A percentile compares a stretch with the other conserved stretches of the same genome.
These are phyloP conservation scores for Lepidium aucheri DNA, from an alignment of 345 rosid species.

Conservation along the genomic window DNA sequence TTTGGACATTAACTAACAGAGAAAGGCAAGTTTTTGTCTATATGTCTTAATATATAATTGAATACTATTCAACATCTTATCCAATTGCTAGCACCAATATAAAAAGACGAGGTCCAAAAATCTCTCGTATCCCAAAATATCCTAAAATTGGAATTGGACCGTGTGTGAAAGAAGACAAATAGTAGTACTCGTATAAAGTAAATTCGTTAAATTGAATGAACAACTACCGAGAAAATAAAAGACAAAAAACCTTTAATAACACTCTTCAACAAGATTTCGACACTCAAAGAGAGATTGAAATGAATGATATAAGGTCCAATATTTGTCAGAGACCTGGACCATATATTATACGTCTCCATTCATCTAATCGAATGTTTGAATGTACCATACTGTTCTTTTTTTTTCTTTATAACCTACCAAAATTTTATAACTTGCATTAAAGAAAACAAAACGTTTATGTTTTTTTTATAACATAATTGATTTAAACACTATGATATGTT, in stretches of 20 bases:
- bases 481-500: too few relatives aligned
- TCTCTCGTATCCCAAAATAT: conserved; percentile 16
- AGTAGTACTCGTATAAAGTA: not conserved
- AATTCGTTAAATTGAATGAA: not conserved
- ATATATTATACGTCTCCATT: not conserved
- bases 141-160: not conserved
- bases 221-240: not conserved
- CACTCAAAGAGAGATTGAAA: not conserved
- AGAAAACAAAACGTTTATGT: too few relatives aligned
- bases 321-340: conserved; percentile 3
- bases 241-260: not conserved
- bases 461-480: too few relatives aligned
- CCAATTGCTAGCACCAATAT: not conserved
- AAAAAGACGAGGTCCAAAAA: conserved; percentile 5
- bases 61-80: conserved; percentile 22
- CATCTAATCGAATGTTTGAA: too few relatives aligned
- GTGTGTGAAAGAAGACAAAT: conserved; percentile 1
- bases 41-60: not conserved
- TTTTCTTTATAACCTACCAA: too few relatives aligned
- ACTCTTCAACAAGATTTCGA: conserved; percentile 6
- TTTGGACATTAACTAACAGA: not conserved
- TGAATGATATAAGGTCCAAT: not conserved
- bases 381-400: too few relatives aligned
- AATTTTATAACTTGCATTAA: too few relatives aligned
- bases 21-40: not conserved